Conservation (phyloP, 495 filamentous ascomycete species). For the Aspergillus ellipticus region DNA sequence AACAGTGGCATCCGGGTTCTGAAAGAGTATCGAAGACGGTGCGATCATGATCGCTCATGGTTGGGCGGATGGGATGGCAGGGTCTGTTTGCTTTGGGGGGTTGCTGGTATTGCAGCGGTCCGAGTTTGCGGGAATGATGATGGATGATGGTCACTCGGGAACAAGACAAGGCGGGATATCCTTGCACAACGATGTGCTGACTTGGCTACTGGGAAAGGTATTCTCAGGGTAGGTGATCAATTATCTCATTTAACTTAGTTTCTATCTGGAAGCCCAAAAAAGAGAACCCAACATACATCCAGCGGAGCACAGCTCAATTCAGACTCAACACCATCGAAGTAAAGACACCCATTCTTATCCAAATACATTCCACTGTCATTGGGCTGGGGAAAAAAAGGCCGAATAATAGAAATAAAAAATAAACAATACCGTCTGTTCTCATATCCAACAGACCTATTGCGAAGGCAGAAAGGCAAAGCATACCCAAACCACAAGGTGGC, state of each 20-base stretch:
- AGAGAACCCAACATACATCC: background rate
- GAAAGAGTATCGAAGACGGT: constrained; percentile 45
- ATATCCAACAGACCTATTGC: constrained; percentile 21
- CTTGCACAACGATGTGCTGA: background rate
- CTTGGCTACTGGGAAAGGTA: background rate
- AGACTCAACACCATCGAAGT: background rate
- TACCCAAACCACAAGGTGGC: constrained; percentile 4
- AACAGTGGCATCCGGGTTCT: constrained; percentile 38
- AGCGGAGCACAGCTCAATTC: background rate
- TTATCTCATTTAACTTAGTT: background rate
- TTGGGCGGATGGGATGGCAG: background rate
- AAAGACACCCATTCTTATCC: background rate
- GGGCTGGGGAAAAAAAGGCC: background rate
- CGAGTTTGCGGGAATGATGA: background rate
- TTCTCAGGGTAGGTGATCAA: no score
- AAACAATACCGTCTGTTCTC: constrained; percentile 17
- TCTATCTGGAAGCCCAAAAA: background rate
- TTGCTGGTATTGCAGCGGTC: background rate
- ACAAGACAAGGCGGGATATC: background rate
- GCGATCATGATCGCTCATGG: constrained; percentile 2
- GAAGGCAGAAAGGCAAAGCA: background rate
- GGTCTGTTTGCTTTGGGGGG: no score
- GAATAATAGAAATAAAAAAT: constrained; percentile 9
- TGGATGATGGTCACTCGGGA: background rate
- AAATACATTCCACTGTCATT: constrained; percentile 1